Conservation (phyloP, 805 yeast species). For the Barnettozyma populi region DNA sequence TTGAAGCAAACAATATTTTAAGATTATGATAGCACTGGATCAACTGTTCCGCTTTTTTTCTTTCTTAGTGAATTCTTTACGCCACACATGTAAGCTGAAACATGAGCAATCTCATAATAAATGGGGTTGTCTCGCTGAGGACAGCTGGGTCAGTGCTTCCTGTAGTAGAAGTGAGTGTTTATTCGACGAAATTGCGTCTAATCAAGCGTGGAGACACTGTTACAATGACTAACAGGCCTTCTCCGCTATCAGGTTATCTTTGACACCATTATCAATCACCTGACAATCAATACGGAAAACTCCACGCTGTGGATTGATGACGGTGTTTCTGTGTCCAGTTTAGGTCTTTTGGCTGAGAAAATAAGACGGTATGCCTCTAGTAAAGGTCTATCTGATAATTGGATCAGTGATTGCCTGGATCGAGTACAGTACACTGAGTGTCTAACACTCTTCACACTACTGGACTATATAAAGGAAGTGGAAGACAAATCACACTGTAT, state of each 20-base stretch:
- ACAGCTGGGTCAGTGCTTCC: not conserved
- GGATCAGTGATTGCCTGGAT: not conserved
- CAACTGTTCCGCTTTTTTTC: not conserved
- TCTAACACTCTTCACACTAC: not conserved
- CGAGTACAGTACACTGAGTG: conserved; percentile 2
- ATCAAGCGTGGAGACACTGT: not conserved
- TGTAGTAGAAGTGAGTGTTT: not conserved
- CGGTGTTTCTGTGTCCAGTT: not conserved
- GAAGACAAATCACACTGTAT: not conserved
- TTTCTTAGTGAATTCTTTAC: too few species aligned
- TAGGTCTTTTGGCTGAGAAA: not conserved
- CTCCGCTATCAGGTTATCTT: not conserved
- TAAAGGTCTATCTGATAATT: not conserved
- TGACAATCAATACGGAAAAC: not conserved
- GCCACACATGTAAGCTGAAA: not conserved
- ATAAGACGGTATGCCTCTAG: not conserved
- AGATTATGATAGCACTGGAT: not conserved
- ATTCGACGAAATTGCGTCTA: not conserved
- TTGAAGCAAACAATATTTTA: not conserved
- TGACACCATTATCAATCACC: not conserved
- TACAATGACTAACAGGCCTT: not conserved
- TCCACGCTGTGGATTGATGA: conserved; percentile 5
- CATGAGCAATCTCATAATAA: not conserved
- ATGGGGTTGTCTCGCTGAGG: not conserved
- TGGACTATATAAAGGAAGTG: not conserved